phyloP scores from a whole-genome alignment of 352 stramenopile species.

The Paralagenidium karlingii region DNA sequence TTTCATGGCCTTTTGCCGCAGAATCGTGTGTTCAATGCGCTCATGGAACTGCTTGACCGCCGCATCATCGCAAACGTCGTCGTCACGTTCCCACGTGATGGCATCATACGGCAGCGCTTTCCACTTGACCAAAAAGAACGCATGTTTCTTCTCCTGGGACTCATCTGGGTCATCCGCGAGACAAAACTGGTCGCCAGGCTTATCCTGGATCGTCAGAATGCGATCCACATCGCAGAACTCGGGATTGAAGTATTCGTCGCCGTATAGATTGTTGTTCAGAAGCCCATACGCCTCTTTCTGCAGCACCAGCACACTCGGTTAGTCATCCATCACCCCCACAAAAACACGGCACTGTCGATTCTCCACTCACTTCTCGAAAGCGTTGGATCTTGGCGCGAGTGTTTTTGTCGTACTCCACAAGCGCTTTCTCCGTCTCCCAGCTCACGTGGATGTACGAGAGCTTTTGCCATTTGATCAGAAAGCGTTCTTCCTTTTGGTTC shows the following conservation, averaged over 20 bases:
- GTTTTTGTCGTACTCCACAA: slow-evolving; percentile 76
- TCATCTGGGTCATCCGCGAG: slow-evolving; percentile 29
- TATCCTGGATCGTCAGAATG: slow-evolving; percentile 78
- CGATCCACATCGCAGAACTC: slow-evolving; percentile 84
- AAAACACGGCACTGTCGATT: too few relatives aligned
- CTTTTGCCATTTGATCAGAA: slow-evolving; percentile 85
- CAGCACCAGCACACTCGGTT: too few relatives aligned
- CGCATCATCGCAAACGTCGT: slow-evolving; percentile 88
- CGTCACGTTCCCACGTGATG: slow-evolving; percentile 96
- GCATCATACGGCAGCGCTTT: slow-evolving; percentile 94
- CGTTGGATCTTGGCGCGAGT: slow-evolving; percentile 80
- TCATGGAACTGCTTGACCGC: slow-evolving; percentile 74
- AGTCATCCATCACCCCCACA: too few relatives aligned
- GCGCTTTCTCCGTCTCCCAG: slow-evolving; percentile 78
- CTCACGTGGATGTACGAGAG: slow-evolving; percentile 84
- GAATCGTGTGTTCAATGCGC: slow-evolving; percentile 28
- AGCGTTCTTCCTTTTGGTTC: slow-evolving; percentile 55
- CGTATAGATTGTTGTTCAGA: slow-evolving; percentile 30
- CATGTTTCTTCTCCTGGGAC: slow-evolving; percentile 21
- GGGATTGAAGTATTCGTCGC: slow-evolving; percentile 86
- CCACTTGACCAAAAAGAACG: slow-evolving; percentile 99
- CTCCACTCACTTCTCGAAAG: slow-evolving; percentile 32
- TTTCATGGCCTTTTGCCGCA: slow-evolving; percentile 21
- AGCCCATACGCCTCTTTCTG: slow-evolving; percentile 41
- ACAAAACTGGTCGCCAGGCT: slow-evolving; percentile 50